Evolutionary conservation across 768 basidiomycete genomes (phyloP).

Genomic region (Naganishia vaughanmartiniae): DNA sequence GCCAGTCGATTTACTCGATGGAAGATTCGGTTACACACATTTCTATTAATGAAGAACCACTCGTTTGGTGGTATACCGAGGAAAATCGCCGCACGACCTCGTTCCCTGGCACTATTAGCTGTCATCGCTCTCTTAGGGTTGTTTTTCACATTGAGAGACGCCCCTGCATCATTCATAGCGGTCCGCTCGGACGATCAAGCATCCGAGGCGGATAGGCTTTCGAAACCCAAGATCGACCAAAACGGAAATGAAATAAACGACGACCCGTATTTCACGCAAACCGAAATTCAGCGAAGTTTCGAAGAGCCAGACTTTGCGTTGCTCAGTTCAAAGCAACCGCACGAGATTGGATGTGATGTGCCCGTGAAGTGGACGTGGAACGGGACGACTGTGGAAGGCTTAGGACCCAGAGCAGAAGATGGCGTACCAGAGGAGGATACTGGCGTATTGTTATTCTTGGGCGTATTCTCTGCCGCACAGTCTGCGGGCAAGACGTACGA

Average conservation of each 20-base stretch:
- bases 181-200: slow-evolving; percentile 17
- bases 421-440: slow-evolving; percentile 31
- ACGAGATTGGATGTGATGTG: slow-evolving; percentile 50
- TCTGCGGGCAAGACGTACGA: slow-evolving; percentile 17
- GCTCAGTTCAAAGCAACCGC: slow-evolving; percentile 47
- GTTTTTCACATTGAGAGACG: neutral
- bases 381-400: slow-evolving; percentile 14
- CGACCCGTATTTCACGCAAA: slow-evolving; percentile 5
- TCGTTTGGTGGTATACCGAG: slow-evolving; percentile 12
- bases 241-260: slow-evolving; percentile 23
- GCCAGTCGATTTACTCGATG: neutral
- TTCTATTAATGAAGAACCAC: neutral
- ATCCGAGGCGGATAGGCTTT: slow-evolving; percentile 14
- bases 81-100: slow-evolving; percentile 10
- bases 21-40: slow-evolving; percentile 6
- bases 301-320: slow-evolving; percentile 53
- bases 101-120: slow-evolving; percentile 7
- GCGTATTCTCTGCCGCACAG: slow-evolving; percentile 48
- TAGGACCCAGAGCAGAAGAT: slow-evolving; percentile 25
- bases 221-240: slow-evolving; percentile 28
- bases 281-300: slow-evolving; percentile 49
- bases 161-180: neutral
- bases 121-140: neutral
- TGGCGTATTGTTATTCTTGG: slow-evolving; percentile 50
- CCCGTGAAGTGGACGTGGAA: slow-evolving; percentile 34